Conservation (phyloP, 2,329 filamentous ascomycete genomes). For the Graphilbum fragrans region DNA sequence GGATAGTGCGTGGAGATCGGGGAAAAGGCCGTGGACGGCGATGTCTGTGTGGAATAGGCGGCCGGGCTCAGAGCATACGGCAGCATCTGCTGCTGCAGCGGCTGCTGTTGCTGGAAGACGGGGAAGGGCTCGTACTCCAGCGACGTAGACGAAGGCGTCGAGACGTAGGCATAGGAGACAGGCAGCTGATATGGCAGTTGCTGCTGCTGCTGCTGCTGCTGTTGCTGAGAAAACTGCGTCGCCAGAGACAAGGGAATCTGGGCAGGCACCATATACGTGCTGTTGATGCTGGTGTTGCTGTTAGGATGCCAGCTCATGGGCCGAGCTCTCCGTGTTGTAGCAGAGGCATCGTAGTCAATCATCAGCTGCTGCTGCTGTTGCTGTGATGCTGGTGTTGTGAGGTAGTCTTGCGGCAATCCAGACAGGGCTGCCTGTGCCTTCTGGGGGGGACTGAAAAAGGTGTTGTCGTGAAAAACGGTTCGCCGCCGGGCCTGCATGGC, state of each 20-base stretch:
- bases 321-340: slow-evolving; percentile 25
- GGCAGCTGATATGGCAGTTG: background rate
- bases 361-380: slow-evolving; percentile 6
- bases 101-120: slow-evolving; percentile 2
- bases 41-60: slow-evolving; percentile 45
- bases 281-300: slow-evolving; percentile 27
- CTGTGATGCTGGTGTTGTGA: slow-evolving; percentile 12
- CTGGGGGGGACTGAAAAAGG: background rate
- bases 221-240: slow-evolving; percentile 1
- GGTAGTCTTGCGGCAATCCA: background rate
- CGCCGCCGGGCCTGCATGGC: slow-evolving; percentile 37
- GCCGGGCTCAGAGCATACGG: slow-evolving; percentile 39
- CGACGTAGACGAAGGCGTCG: background rate
- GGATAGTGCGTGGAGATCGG: slow-evolving; percentile 27
- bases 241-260: background rate
- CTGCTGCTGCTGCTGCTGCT: slow-evolving; percentile 21
- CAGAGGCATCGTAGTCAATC: slow-evolving; percentile 1
- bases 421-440: slow-evolving; percentile 2
- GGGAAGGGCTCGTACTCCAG: slow-evolving; percentile 22
- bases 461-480: slow-evolving; percentile 39
- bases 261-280: too few species aligned
- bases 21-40: slow-evolving; percentile 42
- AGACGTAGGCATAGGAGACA: background rate
- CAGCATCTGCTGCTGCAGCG: slow-evolving; percentile 15
- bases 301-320: slow-evolving; percentile 66